Base-by-base conservation (phyloP, 257 asterid species). In the Solanum peruvianum region DNA sequence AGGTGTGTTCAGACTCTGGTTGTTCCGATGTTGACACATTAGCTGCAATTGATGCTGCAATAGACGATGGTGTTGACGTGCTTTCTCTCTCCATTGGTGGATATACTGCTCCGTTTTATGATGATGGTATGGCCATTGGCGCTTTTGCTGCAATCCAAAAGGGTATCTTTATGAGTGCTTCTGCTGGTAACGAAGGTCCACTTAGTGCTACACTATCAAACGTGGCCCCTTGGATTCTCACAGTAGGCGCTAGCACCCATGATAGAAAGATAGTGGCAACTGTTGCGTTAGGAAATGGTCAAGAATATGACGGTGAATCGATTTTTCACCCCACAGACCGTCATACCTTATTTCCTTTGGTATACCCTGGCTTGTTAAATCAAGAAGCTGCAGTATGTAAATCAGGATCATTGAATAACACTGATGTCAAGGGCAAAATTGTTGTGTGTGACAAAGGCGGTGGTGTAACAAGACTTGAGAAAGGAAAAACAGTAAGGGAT, bases 191-290 rank as follows among this genome's bases (percentile, higher is more conserved):
- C 7, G 69, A 31, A 2, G 93, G 93, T 1, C 93, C 93, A 1
- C 3, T 12, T 1, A n/a, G 5, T 7, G 11, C 29, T 12, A 44
- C 93, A 3, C 13, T 86, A 12, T 58, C 89, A 1, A 90, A 92
- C 44, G 91, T 52, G n/a, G 92, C 92, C 15, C 92, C 93, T 0
- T 92, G 94, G 94, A 37, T 90, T 29, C 91, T 92, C 58, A 91
- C 92, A 0, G 92, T 89, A 18, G 94, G 92, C 13, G 88, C 92
- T 1, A 87, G 89, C 91, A 86, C 92, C 2, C 82, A 86, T 4
- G 91, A 92, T 11, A 69, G 93, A 3, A 69, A 56, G 1, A 45
- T 92, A 20, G 39, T 39, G 3, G 71, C 92, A 1, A 87, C 89
- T 0, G 87, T 47, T 6, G 12, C 87, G 47, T 87, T 92, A 3